phyloP scores from a whole-genome alignment of 1,139 yeast genomes.

The Candida sanyaensis region DNA sequence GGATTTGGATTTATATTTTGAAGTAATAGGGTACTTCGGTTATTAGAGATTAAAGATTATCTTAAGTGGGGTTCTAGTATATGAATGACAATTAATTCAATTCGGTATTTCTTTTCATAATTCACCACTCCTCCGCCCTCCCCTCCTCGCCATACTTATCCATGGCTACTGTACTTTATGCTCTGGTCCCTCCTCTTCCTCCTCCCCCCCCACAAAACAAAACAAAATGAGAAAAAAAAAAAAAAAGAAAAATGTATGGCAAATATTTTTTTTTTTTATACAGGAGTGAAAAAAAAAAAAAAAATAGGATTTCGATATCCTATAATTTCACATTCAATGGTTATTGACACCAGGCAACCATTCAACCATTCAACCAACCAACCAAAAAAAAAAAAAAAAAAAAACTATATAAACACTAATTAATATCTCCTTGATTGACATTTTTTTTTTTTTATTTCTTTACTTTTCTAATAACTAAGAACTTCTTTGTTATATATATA shows the following conservation, averaged over 20 bases:
- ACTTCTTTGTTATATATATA: too few relatives aligned
- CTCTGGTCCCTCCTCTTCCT: too few relatives aligned
- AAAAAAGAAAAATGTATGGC: not conserved
- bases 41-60: too few relatives aligned
- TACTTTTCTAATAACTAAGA: not conserved
- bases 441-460: not conserved
- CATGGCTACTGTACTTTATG: conserved; percentile 1
- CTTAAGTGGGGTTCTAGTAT: too few relatives aligned
- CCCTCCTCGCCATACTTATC: conserved; percentile 1
- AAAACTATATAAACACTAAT: not conserved
- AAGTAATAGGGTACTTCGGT: too few relatives aligned
- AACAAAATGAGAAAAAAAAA: not conserved
- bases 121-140: not conserved
- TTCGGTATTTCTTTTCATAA: too few relatives aligned
- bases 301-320: conserved; percentile 5
- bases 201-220: not conserved
- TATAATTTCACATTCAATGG: conserved; percentile 2
- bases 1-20: too few relatives aligned
- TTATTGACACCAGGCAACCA: not conserved
- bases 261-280: not conserved
- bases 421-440: not conserved
- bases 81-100: too few relatives aligned
- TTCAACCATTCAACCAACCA: too few relatives aligned
- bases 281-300: not conserved
- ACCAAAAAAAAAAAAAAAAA: too few relatives aligned